Base-by-base conservation (phyloP, 345 rosid genomes). In the Eucalyptus lansdowneana region DNA sequence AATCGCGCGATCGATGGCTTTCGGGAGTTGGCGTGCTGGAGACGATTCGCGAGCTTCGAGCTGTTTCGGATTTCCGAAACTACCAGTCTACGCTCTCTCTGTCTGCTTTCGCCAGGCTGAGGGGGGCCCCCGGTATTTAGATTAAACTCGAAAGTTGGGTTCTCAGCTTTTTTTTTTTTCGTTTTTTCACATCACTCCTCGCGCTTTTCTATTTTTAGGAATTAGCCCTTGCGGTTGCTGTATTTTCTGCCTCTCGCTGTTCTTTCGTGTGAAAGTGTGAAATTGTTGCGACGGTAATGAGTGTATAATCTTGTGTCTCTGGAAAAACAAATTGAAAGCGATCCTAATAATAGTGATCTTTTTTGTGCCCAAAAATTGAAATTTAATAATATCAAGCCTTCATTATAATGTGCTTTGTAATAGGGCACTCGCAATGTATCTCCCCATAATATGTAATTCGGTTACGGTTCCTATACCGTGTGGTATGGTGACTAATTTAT, bases 401-500 rank as follows among this genome's bases (percentile, higher is more conserved):
- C 40, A 16, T 15, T 67, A 15, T 29, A 67, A 12, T 67, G 16
- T 67, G 80, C 5, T 69, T 69, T 69, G 9, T 69, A 31, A 16
- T 31, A 10, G 9, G 9, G 24, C 40, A 31, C 6, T 69, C 7
- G 54, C 21, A 51, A 16, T 51, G 9, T 51, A 51, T 51, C 54
- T 51, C 21, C 8, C 21, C 9, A 51, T 51, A 51, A 51, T 3
- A 51, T 51, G 21, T 16, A 51, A 51, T 51, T 51, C 9, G 2
- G 1, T 51, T 51, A 51, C 1, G 0, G 0, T 51, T 51, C 21
- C 4, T 7, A 51, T 51, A 51, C 54, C 4, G 21, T 16, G 54
- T 16, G 6, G 21, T 51, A 51, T 51, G 21, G 21, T 51, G 21
- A 51, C 54, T 51, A 51, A 51, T 51, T 51, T 51, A 51, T 7